Conservation (phyloP, 2,329 filamentous ascomycete species). For the Aspergillus niger region DNA sequence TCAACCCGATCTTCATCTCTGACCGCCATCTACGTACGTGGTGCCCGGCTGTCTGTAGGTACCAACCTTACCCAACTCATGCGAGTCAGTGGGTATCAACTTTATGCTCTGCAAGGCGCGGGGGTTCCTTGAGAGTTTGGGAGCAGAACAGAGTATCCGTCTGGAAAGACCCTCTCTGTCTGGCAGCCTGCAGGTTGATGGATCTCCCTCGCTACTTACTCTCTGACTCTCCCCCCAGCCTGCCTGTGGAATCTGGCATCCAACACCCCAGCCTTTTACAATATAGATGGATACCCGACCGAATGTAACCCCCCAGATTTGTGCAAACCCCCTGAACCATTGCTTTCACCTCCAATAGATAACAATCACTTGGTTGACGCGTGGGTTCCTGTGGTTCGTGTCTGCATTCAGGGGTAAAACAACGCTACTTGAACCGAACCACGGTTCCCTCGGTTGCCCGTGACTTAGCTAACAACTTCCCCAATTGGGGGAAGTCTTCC, state of each 20-base stretch:
- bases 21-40: constrained; percentile 19
- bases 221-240: not conserved
- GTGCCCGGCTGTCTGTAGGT: not conserved
- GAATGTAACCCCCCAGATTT: not conserved
- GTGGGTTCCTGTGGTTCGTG: constrained; percentile 25
- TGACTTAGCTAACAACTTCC: not conserved
- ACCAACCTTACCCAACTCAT: not conserved
- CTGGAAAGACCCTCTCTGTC: not conserved
- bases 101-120: not conserved
- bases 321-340: not conserved
- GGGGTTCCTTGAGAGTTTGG: not conserved
- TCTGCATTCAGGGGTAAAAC: constrained; percentile 29
- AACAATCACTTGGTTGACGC: constrained; percentile 2
- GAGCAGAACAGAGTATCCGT: no score
- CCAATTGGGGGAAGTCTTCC: not conserved
- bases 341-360: not conserved
- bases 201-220: not conserved
- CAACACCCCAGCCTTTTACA: not conserved
- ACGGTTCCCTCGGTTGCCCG: constrained; percentile 22
- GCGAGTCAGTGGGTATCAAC: not conserved
- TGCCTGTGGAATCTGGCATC: not conserved
- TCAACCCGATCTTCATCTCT: constrained; percentile 10
- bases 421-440: constrained; percentile 21
- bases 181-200: not conserved
- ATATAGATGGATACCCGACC: not conserved